phyloP scores from a whole-genome alignment of 2,329 filamentous ascomycete genomes.

The Zarea fungicola region DNA sequence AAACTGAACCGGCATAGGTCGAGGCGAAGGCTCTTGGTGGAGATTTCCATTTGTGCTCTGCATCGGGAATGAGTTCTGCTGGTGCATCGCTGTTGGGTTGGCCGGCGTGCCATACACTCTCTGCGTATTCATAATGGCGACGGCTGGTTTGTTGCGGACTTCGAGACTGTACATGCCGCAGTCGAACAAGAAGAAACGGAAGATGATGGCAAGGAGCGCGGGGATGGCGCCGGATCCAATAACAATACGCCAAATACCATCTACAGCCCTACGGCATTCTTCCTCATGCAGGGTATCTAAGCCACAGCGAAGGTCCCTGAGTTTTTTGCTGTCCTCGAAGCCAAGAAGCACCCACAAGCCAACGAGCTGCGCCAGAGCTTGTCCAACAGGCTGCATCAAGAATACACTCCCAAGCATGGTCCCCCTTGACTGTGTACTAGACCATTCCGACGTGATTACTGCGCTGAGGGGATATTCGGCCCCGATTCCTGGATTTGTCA shows the following conservation, averaged over 20 bases:
- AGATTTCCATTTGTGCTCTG: conserved; percentile 27
- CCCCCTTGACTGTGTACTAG: conserved; percentile 57
- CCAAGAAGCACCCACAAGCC: conserved; percentile 49
- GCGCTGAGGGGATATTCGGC: conserved; percentile 64
- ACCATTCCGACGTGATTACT: conserved; percentile 63
- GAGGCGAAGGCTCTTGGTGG: conserved; percentile 28
- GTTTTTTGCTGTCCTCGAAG: conserved; percentile 35
- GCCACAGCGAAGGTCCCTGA: conserved; percentile 43
- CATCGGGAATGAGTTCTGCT: conserved; percentile 21
- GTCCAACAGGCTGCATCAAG: conserved; percentile 64
- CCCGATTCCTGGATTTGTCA: conserved; percentile 47
- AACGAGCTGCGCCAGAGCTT: conserved; percentile 59
- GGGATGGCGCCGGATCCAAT: conserved; percentile 61
- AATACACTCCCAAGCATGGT: conserved; percentile 65
- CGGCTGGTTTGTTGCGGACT: conserved; percentile 55
- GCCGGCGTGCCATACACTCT: conserved; percentile 46
- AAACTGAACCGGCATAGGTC: conserved; percentile 42
- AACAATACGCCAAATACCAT: conserved; percentile 62
- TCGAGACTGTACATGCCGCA: conserved; percentile 61
- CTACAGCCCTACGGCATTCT: conserved; percentile 43
- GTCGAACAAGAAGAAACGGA: conserved; percentile 62
- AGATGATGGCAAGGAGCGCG: conserved; percentile 57
- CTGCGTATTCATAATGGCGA: conserved; percentile 55
- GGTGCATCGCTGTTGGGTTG: conserved; percentile 12
- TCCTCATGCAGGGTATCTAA: conserved; percentile 39